Base-by-base conservation (phyloP, 2,329 filamentous ascomycete genomes). In the Botrytis galanthina region DNA sequence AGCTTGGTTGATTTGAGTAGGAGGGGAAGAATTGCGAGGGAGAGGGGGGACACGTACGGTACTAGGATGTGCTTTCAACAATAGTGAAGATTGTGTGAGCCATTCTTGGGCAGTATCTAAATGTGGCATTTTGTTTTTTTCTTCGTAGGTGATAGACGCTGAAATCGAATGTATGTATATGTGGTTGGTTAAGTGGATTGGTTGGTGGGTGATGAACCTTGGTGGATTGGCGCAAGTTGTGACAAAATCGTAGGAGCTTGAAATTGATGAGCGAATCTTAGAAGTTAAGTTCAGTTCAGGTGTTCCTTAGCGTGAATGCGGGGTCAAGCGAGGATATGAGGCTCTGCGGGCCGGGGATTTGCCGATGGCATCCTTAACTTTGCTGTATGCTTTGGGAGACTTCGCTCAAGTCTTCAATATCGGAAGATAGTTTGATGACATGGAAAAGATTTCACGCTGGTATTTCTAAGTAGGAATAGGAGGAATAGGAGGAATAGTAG, bases 101-200 rank as follows among this genome's bases (percentile, higher is more conserved):
- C 94, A 99, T 84, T 95, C 92, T 83, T 97, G 91, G 83, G 93
- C 93, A 73, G 93, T 94, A 70, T 88, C 85, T 81, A 97, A 90
- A 82, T 92, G 90, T 4, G 92, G 91, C 95, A 97, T 97, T 78
- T 84, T 79, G 37, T 42, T 26, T 54, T 54, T 22, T 54, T 10
- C n/a, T 22, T 16, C 57, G 32, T 46, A 5, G 8, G 39, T 4
- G 32, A 54, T 29, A 1, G 18, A 37, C 32, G 22, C 35, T 26
- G 62, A 22, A 10, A 66, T 66, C 20, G 14, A 2, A 22, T 20
- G 35, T 42, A 26, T 14, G 44, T 57, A 16, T 57, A 7, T 22
- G 35, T 57, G 18, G 64, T 68, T 37, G 61, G 35, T 29, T 35
- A 9, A 22, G 16, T 29, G 20, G 20, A n/a, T 42, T 12, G 44